These are phyloP conservation scores for Sphenostylis stenocarpa DNA, from an alignment of 306 rosid genomes.

Conservation along the genomic window DNA sequence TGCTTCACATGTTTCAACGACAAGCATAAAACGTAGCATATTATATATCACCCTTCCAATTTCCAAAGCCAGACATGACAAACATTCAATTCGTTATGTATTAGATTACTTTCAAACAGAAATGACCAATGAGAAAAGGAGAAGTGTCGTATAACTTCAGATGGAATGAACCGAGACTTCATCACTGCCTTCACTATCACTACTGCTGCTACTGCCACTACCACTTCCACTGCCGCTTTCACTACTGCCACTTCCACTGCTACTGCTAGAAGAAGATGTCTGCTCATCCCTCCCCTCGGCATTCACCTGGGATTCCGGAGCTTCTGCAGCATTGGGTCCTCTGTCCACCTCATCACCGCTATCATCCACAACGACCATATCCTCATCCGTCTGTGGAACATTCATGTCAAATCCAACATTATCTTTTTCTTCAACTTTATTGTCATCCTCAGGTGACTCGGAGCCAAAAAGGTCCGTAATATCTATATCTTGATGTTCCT, in stretches of 20 bases:
- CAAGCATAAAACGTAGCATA: too few species aligned
- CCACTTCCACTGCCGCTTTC: constrained; percentile 56
- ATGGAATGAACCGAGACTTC: constrained; percentile 80
- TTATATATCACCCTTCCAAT: too few species aligned
- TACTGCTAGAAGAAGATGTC: constrained; percentile 74
- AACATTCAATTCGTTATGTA: constrained; percentile 9
- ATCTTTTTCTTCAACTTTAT: constrained; percentile 58
- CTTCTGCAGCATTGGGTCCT: constrained; percentile 90
- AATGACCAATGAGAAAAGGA: background rate
- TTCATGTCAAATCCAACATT: constrained; percentile 49
- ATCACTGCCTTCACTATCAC: constrained; percentile 82
- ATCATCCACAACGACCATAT: constrained; percentile 78
- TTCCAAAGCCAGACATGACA: constrained; percentile 1
- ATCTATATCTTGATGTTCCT: constrained; percentile 72
- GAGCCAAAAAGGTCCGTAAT: constrained; percentile 72
- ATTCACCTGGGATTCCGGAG: constrained; percentile 74
- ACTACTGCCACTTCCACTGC: constrained; percentile 74
- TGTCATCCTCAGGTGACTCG: constrained; percentile 59
- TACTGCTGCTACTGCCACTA: constrained; percentile 64
- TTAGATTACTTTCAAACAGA: background rate
- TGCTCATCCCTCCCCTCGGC: constrained; percentile 66
- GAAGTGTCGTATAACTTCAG: constrained; percentile 34
- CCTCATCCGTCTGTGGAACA: constrained; percentile 15
- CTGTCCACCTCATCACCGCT: constrained; percentile 87
- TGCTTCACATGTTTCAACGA: too few species aligned